Percentiles rank a stretch among this genome's conserved stretches.
Evolutionary conservation across 805 yeast species (phyloP).

Genomic region (Pichia heedii): DNA sequence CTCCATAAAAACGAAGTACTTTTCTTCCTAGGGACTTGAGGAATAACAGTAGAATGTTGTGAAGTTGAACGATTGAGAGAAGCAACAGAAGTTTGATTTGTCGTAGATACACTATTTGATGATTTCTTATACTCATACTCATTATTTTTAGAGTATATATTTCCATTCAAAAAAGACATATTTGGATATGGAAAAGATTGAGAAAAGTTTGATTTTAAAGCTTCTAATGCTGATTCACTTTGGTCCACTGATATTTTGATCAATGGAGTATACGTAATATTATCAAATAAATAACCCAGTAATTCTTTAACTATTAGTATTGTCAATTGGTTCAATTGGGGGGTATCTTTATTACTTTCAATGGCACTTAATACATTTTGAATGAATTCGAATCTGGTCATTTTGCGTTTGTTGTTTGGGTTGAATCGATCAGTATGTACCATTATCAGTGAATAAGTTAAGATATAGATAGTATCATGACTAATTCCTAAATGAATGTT

Average conservation of each 20-base stretch:
- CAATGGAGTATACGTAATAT: constrained; percentile 53
- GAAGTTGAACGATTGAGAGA: neutral
- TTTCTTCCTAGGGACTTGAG: constrained; percentile 15
- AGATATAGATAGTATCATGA: constrained; percentile 49
- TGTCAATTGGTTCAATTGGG: constrained; percentile 16
- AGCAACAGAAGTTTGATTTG: constrained; percentile 3
- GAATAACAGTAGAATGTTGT: constrained; percentile 1
- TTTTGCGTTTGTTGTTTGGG: constrained; percentile 55
- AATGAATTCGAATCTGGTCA: constrained; percentile 56
- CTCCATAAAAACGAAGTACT: constrained; percentile 26
- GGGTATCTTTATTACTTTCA: constrained; percentile 12
- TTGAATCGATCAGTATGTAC: constrained; percentile 70
- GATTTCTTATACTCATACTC: constrained; percentile 5
- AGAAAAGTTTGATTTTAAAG: constrained; percentile 9
- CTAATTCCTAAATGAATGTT: constrained; percentile 31
- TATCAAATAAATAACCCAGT: constrained; percentile 54
- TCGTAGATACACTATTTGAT: constrained; percentile 3
- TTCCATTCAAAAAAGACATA: constrained; percentile 12
- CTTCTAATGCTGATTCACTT: constrained; percentile 15
- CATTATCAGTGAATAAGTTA: constrained; percentile 58
- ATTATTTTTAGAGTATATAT: neutral
- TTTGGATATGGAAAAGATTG: constrained; percentile 23
- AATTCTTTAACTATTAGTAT: constrained; percentile 32
- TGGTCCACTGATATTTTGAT: constrained; percentile 28
- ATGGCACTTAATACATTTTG: constrained; percentile 27